A percentile compares a stretch with the other conserved stretches of the same genome.
Conservation (phyloP, 352 stramenopile genomes). For the Phytophthora palmivora region DNA sequence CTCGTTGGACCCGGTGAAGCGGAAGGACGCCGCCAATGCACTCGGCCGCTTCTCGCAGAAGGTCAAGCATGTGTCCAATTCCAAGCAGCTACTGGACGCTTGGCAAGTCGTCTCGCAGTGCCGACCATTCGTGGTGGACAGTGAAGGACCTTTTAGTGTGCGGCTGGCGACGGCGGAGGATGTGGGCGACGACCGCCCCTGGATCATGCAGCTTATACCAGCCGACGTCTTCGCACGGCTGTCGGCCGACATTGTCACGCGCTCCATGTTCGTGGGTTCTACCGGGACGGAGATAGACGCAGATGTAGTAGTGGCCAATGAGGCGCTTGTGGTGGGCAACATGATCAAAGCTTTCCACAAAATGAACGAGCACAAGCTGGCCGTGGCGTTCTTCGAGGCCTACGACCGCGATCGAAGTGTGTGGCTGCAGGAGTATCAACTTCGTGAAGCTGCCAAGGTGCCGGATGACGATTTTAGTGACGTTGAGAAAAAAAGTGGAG, state of each 20-base stretch:
- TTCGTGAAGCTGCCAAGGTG: conserved; percentile 26
- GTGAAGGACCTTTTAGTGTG: conserved; percentile 8
- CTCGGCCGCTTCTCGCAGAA: conserved; percentile 36
- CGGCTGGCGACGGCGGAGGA: conserved; percentile 14
- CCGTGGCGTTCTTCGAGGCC: conserved; percentile 41
- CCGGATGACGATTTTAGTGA: not conserved
- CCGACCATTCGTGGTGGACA: conserved; percentile 37
- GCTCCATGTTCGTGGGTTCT: conserved; percentile 38
- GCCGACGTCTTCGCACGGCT: conserved; percentile 41
- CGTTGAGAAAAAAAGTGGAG: not conserved
- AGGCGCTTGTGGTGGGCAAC: conserved; percentile 32
- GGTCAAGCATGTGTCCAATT: conserved; percentile 14
- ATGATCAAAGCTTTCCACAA: conserved; percentile 35
- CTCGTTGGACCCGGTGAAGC: conserved; percentile 6
- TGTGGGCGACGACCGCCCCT: not conserved
- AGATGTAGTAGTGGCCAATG: conserved; percentile 43
- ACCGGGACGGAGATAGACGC: not conserved
- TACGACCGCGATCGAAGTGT: conserved; percentile 41
- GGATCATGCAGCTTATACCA: conserved; percentile 49
- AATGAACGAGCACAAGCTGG: conserved; percentile 34
- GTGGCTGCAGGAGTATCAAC: conserved; percentile 41
- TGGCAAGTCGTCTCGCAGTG: conserved; percentile 41
- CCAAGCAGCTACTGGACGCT: conserved; percentile 31
- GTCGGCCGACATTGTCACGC: conserved; percentile 17
- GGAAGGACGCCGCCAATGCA: conserved; percentile 13